Conservation (phyloP, 805 yeast species). For the Lachancea sp. region DNA sequence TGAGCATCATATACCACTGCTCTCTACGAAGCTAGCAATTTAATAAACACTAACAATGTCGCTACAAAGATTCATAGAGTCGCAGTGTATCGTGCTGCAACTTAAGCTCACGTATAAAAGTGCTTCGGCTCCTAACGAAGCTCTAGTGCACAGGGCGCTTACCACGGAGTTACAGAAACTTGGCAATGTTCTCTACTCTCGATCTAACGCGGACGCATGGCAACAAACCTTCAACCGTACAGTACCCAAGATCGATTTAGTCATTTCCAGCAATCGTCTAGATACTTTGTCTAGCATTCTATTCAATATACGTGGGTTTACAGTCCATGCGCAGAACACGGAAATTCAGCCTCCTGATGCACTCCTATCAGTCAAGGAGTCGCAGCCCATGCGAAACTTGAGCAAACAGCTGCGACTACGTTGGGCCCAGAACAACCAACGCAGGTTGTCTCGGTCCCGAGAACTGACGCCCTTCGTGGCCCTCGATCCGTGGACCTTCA, state of each 20-base stretch:
- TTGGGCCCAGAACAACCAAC: constrained; percentile 11
- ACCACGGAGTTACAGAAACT: constrained; percentile 13
- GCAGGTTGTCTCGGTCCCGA: constrained; percentile 1
- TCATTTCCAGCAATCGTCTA: constrained; percentile 11
- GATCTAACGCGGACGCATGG: constrained; percentile 12
- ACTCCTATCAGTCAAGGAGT: constrained; percentile 3
- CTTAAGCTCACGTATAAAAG: constrained; percentile 11
- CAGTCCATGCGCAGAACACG: neutral
- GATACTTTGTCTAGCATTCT: constrained; percentile 11
- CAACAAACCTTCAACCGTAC: constrained; percentile 9
- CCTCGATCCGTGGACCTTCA: constrained; percentile 6
- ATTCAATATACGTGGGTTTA: constrained; percentile 16
- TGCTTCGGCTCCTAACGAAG: constrained; percentile 12
- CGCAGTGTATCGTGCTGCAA: constrained; percentile 15
- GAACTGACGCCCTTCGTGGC: constrained; percentile 3
- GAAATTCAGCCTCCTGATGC: neutral
- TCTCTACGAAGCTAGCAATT: no score
- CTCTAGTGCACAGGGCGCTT: constrained; percentile 10
- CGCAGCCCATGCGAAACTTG: constrained; percentile 7
- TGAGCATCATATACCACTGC: neutral
- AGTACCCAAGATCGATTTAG: constrained; percentile 15
- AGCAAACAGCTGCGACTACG: constrained; percentile 3
- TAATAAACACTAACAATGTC: constrained; percentile 1
- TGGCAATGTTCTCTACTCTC: constrained; percentile 18
- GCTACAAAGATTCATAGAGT: constrained; percentile 8